Evolutionary conservation across 164 flowering plant species (phyloP).

Genomic region (Echeveria elegans): DNA sequence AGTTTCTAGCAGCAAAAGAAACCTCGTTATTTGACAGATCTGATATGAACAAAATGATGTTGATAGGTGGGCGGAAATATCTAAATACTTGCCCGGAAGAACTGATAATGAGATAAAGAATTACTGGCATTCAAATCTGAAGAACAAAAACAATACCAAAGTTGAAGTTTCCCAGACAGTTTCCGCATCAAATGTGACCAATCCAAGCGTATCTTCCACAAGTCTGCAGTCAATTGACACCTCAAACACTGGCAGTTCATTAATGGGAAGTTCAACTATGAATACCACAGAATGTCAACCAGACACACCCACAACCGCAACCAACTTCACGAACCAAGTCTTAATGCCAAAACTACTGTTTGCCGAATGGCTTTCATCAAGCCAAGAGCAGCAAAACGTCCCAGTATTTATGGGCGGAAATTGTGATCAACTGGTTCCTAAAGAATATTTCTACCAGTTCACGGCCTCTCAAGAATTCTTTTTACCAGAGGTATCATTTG

Average conservation of each 20-base stretch:
- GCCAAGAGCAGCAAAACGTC: constrained; percentile 7
- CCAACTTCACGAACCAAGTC: constrained; percentile 9
- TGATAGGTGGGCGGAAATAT: constrained; percentile 86
- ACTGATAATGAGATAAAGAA: constrained; percentile 93
- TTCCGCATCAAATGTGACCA: constrained; percentile 17
- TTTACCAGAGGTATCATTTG: neutral
- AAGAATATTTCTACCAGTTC: neutral
- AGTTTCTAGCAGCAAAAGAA: neutral
- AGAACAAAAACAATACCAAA: constrained; percentile 34
- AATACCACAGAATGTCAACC: neutral
- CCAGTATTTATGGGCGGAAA: neutral
- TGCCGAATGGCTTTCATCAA: constrained; percentile 56
- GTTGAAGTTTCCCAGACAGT: neutral
- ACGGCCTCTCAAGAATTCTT: neutral
- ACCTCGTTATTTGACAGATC: neutral
- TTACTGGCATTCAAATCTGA: constrained; percentile 77
- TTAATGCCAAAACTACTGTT: constrained; percentile 54
- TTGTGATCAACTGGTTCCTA: neutral
- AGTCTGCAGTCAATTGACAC: constrained; percentile 11
- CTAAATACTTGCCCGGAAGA: constrained; percentile 79
- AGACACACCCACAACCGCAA: neutral
- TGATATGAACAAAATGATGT: neutral
- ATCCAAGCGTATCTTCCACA: constrained; percentile 15
- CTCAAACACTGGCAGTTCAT: constrained; percentile 13
- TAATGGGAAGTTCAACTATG: neutral